Percentiles rank a stretch among this genome's conserved stretches.
These are phyloP conservation scores for Botrytis tulipae DNA, from an alignment of 2,329 filamentous ascomycete genomes.

Conservation along the genomic window DNA sequence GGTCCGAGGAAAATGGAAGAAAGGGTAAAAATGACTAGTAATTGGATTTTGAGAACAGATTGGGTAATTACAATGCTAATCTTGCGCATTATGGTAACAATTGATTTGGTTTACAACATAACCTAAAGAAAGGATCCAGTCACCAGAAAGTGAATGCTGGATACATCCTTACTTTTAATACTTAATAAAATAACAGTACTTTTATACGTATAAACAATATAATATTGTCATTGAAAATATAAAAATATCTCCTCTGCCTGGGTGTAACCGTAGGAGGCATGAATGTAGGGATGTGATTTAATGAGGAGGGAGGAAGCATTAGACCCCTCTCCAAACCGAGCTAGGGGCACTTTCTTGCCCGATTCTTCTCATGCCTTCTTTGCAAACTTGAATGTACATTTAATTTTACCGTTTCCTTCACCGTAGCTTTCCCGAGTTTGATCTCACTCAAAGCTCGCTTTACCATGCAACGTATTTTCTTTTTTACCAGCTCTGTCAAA, in stretches of 20 bases:
- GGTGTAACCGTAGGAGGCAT: background rate
- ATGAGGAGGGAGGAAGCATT: background rate
- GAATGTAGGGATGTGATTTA: background rate
- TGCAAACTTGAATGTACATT: background rate
- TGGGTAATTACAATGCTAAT: background rate
- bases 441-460: too few relatives aligned
- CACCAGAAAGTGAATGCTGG: too few relatives aligned
- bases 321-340: background rate
- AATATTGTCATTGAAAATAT: background rate
- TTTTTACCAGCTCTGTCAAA: background rate
- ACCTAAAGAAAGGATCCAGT: background rate
- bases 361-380: background rate
- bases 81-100: background rate
- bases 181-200: too few relatives aligned
- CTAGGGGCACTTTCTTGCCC: background rate
- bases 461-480: too few relatives aligned
- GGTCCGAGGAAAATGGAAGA: background rate
- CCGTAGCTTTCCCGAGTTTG: background rate
- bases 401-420: background rate
- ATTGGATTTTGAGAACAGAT: background rate
- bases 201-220: too few relatives aligned
- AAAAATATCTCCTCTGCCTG: background rate
- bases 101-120: background rate
- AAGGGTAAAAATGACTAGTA: slow-evolving; percentile 15
- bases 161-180: background rate